Evolutionary conservation across 2,329 filamentous ascomycete species (phyloP).

Genomic region (Fusarium nygamai): DNA sequence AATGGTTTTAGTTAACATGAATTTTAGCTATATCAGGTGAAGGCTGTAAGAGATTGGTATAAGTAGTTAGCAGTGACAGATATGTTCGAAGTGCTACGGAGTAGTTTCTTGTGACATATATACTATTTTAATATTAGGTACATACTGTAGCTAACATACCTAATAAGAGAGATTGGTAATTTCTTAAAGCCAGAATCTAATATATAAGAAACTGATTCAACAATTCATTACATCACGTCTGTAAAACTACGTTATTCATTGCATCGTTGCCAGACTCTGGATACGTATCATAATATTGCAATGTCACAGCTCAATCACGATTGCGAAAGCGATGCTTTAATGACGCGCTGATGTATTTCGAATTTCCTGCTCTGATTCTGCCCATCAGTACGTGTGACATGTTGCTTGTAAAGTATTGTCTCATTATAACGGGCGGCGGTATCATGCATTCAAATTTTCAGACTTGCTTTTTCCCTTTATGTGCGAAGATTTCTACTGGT

Average conservation of each 20-base stretch:
- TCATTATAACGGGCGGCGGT: neutral
- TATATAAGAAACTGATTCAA: neutral
- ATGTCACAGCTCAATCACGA: neutral
- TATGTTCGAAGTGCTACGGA: no score
- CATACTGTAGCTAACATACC: no score
- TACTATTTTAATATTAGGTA: no score
- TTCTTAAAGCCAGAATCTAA: no score
- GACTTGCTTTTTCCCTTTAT: neutral
- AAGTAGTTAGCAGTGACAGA: no score
- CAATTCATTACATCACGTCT: neutral
- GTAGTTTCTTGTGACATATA: no score
- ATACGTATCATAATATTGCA: neutral
- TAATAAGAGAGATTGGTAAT: no score
- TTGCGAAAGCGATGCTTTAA: neutral
- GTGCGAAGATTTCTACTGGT: neutral
- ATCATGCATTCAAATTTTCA: neutral
- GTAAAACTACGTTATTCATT: neutral
- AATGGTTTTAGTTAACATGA: neutral
- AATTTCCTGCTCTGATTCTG: neutral
- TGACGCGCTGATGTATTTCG: neutral
- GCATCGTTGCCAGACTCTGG: neutral
- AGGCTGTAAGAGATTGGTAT: no score
- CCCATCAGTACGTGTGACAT: neutral
- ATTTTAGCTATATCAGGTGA: no score
- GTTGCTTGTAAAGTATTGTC: neutral